Base-by-base conservation (phyloP, 805 yeast genomes). In the Ogataea trehaloabstinens region DNA sequence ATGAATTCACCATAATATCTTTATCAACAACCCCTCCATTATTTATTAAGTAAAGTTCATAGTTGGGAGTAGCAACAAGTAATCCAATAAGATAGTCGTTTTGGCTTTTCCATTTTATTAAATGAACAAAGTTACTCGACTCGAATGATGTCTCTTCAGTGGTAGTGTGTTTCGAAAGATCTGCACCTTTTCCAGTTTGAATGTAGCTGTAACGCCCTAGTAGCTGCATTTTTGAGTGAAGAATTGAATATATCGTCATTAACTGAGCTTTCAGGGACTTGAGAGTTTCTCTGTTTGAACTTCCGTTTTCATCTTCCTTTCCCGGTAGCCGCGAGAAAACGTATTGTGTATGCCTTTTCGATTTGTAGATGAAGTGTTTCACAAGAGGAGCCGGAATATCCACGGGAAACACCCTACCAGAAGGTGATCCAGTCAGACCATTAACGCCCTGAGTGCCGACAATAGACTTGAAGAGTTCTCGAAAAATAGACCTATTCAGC, bases 281-380 rank as follows among this genome's bases (percentile, higher is more conserved):
- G 18, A 46, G 37, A 12, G 47, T 31, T 16, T 50, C 52, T 17
- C 20, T 30, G 19, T 30, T 16, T 16, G 8, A 10, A 16, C 39
- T 44, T n/a, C n/a, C n/a, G 5, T 48, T 41, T 5, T 52, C 52
- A n/a, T 43, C 48, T 4, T 21, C 19, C 10, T 28, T 37, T 2
- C 52, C 54, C 34, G 48, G 52, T 17, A 58, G 29, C 18, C 50
- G 42, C 1, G 66, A 55, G 34, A 50, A 60, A 1, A 64, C 72
- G 51, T 72, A 81, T 51, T 87, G 97, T 13, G 87, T 79, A 40
- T 76, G 74, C 17, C 64, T 65, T 42, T 76, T 81, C 24, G 86
- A 76, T 60, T 86, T 89, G 67, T 78, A 90, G 18, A 89, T 73
- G 55, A 90, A 93, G 63, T 89, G 96, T 44, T 78, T 74, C 8